Evolutionary conservation across 345 rosid genomes (phyloP).

Genomic region (Gossypium longicalyx): DNA sequence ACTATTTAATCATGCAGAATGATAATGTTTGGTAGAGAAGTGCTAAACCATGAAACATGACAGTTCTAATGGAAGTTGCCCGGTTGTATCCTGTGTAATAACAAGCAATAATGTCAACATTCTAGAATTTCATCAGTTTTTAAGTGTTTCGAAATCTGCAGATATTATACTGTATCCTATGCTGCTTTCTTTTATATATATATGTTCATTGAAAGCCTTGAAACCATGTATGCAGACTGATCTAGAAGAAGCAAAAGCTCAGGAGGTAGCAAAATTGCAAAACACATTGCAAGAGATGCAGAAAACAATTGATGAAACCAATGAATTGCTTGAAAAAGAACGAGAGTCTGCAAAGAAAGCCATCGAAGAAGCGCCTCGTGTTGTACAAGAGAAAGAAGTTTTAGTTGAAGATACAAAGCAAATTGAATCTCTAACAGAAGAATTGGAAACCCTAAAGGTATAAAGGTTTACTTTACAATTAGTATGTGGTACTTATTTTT

Average conservation of each 20-base stretch:
- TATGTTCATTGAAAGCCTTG: constrained; percentile 13
- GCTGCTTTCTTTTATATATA: background rate
- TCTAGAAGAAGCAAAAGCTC: constrained; percentile 58
- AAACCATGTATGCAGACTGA: constrained; percentile 37
- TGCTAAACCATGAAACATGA: background rate
- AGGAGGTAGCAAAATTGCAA: constrained; percentile 51
- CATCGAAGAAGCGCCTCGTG: constrained; percentile 55
- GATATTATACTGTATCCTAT: background rate
- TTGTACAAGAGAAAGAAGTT: constrained; percentile 53
- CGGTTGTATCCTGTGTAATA: background rate
- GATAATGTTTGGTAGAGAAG: background rate
- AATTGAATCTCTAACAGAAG: constrained; percentile 45
- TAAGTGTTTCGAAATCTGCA: background rate
- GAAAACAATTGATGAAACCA: constrained; percentile 49
- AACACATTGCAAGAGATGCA: constrained; percentile 48
- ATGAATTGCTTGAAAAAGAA: constrained; percentile 47
- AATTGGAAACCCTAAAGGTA: constrained; percentile 56
- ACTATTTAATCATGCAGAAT: background rate
- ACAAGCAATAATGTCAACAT: background rate
- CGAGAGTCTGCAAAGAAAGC: constrained; percentile 51
- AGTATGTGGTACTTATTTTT: background rate
- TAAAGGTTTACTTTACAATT: constrained; percentile 10
- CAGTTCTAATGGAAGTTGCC: background rate
- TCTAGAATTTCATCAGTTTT: background rate
- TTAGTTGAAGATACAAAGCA: constrained; percentile 61